Conservation (phyloP, 495 filamentous ascomycete species). For the Aspergillus conjunctus region DNA sequence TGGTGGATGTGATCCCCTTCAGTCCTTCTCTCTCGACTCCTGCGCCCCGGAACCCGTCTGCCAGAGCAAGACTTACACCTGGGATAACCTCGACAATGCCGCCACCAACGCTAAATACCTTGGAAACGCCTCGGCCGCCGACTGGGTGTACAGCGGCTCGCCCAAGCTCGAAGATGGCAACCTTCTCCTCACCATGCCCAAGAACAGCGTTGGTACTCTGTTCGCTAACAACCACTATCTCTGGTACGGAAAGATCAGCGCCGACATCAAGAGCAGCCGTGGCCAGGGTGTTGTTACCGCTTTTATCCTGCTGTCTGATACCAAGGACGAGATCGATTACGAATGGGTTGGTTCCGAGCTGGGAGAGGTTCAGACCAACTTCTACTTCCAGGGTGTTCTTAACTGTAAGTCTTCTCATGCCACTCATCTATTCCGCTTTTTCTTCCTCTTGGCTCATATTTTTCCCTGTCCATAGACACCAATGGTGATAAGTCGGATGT, state of each 20-base stretch:
- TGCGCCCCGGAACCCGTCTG: constrained; percentile 88
- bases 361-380: constrained; percentile 83
- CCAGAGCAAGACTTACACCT: constrained; percentile 67
- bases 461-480: constrained; percentile 54
- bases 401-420: constrained; percentile 66
- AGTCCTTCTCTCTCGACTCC: constrained; percentile 77
- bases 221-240: constrained; percentile 86
- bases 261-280: constrained; percentile 80
- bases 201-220: constrained; percentile 80
- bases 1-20: constrained; percentile 87
- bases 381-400: constrained; percentile 92
- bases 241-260: constrained; percentile 95
- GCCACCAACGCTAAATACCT: constrained; percentile 76
- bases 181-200: constrained; percentile 85
- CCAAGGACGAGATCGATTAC: constrained; percentile 98
- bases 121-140: constrained; percentile 71
- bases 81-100: constrained; percentile 66
- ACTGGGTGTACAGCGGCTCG: constrained; percentile 87
- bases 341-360: constrained; percentile 89
- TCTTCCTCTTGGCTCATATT: background rate
- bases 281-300: constrained; percentile 89
- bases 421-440: background rate
- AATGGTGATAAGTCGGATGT: constrained; percentile 72
- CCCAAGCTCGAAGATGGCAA: constrained; percentile 60
- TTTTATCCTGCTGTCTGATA: constrained; percentile 91